Conservation (phyloP, 2,329 filamentous ascomycete species). For the Albophoma yamanashiensis region DNA sequence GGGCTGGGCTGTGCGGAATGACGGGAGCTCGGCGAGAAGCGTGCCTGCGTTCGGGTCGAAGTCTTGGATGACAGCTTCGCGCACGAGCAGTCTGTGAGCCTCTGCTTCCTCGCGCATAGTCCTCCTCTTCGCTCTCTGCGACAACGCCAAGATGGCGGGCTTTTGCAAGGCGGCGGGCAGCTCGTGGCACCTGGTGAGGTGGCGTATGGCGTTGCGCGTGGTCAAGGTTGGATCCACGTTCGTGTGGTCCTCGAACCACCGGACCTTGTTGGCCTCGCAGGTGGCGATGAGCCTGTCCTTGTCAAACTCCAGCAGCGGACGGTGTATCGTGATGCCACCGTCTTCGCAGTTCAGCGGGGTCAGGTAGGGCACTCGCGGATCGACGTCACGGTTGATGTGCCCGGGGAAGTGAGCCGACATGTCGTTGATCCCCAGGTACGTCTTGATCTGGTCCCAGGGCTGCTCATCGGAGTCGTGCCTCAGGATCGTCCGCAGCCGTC, state of each 20-base stretch:
- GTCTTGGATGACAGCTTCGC: slow-evolving; percentile 32
- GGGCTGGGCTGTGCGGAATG: slow-evolving; percentile 8
- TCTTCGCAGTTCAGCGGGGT: slow-evolving; percentile 38
- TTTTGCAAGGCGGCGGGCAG: slow-evolving; percentile 64
- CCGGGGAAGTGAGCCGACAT: slow-evolving; percentile 16
- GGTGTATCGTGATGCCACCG: slow-evolving; percentile 55
- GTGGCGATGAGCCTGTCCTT: slow-evolving; percentile 68
- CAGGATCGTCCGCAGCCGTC: slow-evolving; percentile 16
- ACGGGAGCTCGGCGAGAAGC: slow-evolving; percentile 33
- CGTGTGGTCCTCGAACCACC: slow-evolving; percentile 78
- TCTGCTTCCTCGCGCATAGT: slow-evolving; percentile 34
- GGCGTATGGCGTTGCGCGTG: slow-evolving; percentile 67
- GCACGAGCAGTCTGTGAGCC: slow-evolving; percentile 43
- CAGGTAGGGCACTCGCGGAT: slow-evolving; percentile 18
- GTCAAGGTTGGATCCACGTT: slow-evolving; percentile 73
- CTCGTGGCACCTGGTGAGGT: slow-evolving; percentile 44
- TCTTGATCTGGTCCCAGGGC: slow-evolving; percentile 6
- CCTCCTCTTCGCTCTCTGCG: slow-evolving; percentile 37
- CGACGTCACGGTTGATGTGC: slow-evolving; percentile 7
- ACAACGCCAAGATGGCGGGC: slow-evolving; percentile 50
- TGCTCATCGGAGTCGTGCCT: slow-evolving; percentile 16
- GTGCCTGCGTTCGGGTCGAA: slow-evolving; percentile 39
- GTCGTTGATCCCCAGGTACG: slow-evolving; percentile 9
- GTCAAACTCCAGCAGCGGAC: slow-evolving; percentile 59
- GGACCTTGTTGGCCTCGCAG: slow-evolving; percentile 55